These are phyloP conservation scores for Pestalotiopsis fici DNA, from an alignment of 2,329 filamentous ascomycete species.

Conservation along the genomic window DNA sequence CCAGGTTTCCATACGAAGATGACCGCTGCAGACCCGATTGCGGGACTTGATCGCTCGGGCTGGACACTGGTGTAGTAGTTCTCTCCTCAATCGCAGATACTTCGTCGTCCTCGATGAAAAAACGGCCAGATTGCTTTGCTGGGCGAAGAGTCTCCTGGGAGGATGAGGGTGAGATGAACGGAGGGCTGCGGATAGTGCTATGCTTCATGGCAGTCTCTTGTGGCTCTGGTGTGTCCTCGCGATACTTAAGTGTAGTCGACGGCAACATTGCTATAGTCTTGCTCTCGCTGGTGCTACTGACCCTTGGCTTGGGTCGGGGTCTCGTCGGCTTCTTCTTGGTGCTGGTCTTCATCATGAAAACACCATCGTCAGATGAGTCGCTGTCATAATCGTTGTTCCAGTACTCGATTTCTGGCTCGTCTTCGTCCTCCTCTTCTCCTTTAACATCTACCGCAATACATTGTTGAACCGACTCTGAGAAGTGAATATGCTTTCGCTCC, in stretches of 20 bases:
- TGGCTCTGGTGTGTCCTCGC: conserved; percentile 73
- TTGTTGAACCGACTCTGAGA: conserved; percentile 93
- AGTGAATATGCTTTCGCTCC: conserved; percentile 86
- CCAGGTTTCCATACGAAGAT: conserved; percentile 49
- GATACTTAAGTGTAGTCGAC: conserved; percentile 84
- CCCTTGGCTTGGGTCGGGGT: conserved; percentile 40
- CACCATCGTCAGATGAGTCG: conserved; percentile 73
- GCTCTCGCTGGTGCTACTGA: conserved; percentile 61
- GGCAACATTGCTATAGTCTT: conserved; percentile 88
- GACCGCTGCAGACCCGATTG: conserved; percentile 43
- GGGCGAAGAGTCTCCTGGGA: conserved; percentile 83
- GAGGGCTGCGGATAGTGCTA: conserved; percentile 51
- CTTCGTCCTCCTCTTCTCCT: conserved; percentile 73
- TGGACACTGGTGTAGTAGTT: conserved; percentile 28
- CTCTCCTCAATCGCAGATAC: conserved; percentile 48
- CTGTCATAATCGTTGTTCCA: conserved; percentile 52
- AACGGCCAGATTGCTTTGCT: conserved; percentile 64
- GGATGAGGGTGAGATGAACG: conserved; percentile 66
- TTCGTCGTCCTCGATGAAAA: conserved; percentile 62
- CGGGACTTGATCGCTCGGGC: conserved; percentile 18
- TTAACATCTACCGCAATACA: conserved; percentile 92
- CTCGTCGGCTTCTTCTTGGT: conserved; percentile 59
- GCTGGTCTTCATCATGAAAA: conserved; percentile 84
- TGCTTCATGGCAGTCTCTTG: conserved; percentile 64
- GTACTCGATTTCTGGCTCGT: conserved; percentile 48